Conservation (phyloP, 208 protist species). For the Acanthamoeba polyphaga region DNA sequence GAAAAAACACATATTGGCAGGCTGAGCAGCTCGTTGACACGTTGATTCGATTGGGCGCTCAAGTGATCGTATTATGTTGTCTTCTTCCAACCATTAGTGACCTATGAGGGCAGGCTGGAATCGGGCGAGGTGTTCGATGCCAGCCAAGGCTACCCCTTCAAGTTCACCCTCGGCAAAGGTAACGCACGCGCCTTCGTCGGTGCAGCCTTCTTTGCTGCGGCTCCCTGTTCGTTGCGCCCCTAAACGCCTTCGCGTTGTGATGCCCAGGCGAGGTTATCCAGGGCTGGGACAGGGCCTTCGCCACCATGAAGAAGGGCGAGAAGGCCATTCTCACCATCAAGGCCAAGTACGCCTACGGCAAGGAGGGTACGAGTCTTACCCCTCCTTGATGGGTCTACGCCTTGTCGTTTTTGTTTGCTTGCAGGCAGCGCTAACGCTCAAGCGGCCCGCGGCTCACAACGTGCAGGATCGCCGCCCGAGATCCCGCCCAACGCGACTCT, state of each 20-base stretch:
- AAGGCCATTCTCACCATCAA: slow-evolving; percentile 77
- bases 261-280: slow-evolving; percentile 86
- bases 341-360: slow-evolving; percentile 86
- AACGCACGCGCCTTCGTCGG: slow-evolving; percentile 75
- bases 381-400: neutral
- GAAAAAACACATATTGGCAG: no score
- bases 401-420: neutral
- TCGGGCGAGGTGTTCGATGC: slow-evolving; percentile 90
- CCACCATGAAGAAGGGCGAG: slow-evolving; percentile 86
- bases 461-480: slow-evolving; percentile 7
- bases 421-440: neutral
- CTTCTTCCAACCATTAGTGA: slow-evolving; percentile 75
- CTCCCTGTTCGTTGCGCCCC: no score
- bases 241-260: neutral
- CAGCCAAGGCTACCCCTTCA: slow-evolving; percentile 73
- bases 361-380: slow-evolving; percentile 11
- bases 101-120: slow-evolving; percentile 88
- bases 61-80: neutral
- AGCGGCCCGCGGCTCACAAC: neutral
- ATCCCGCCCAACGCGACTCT: slow-evolving; percentile 70
- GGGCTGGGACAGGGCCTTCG: slow-evolving; percentile 86
- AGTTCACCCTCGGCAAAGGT: slow-evolving; percentile 56
- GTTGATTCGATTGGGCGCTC: neutral
- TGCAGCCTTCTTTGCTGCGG: neutral
- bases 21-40: neutral